Evolutionary conservation across 2,329 filamentous ascomycete species (phyloP).

Genomic region (Uncinocarpus reesii): DNA sequence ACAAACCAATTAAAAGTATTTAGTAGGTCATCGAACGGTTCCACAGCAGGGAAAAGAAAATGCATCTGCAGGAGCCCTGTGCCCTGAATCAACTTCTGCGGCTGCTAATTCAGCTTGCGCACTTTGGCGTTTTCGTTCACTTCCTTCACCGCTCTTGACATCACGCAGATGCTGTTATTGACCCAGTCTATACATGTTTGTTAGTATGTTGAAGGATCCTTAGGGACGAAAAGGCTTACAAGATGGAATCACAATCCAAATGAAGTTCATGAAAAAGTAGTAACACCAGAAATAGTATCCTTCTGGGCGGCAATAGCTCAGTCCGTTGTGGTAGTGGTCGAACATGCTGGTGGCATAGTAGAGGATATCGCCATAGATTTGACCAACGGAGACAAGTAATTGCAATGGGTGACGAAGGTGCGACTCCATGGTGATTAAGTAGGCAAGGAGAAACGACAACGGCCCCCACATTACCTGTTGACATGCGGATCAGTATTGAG

Average conservation of each 20-base stretch:
- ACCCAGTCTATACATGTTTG: conserved; percentile 26
- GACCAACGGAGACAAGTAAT: conserved; percentile 51
- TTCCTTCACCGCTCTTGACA: conserved; percentile 24
- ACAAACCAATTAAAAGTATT: too few relatives aligned
- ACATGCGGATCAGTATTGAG: conserved; percentile 8
- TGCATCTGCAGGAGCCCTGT: too few relatives aligned
- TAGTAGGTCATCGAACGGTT: too few relatives aligned
- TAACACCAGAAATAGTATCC: conserved; percentile 57
- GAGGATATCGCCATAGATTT: conserved; percentile 54
- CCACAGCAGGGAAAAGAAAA: too few relatives aligned
- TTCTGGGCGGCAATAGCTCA: conserved; percentile 52
- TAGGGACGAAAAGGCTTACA: conserved; percentile 32
- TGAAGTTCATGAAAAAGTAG: conserved; percentile 55
- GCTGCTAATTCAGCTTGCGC: conserved; percentile 19
- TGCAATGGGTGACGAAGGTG: conserved; percentile 51
- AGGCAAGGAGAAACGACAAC: conserved; percentile 48
- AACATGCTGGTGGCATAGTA: conserved; percentile 56
- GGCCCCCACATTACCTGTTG: conserved; percentile 50
- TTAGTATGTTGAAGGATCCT: background rate
- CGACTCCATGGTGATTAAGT: conserved; percentile 44
- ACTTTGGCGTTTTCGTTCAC: conserved; percentile 18
- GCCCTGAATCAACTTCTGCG: background rate
- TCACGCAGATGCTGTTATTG: conserved; percentile 24
- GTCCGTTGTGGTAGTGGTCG: conserved; percentile 46
- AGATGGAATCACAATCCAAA: conserved; percentile 54